Conservation (phyloP, 768 basidiomycete species). For the Rhodotorula paludigena region DNA sequence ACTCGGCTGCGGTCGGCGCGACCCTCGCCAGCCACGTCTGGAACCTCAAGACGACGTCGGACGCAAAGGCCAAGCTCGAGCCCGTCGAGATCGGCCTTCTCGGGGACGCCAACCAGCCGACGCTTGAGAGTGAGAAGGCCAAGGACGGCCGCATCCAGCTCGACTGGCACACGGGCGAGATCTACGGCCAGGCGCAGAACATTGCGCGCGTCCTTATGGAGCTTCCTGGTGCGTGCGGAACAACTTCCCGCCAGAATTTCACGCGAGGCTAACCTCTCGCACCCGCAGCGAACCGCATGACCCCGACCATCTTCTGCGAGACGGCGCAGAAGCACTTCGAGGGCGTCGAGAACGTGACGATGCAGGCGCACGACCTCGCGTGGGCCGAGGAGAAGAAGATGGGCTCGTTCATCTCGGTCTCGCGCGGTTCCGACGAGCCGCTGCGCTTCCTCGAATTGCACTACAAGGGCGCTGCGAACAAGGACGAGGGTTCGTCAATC, state of each 20-base stretch:
- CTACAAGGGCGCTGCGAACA: constrained; percentile 67
- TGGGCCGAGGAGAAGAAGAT: constrained; percentile 83
- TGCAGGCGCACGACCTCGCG: constrained; percentile 67
- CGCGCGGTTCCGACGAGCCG: constrained; percentile 68
- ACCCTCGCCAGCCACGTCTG: constrained; percentile 55
- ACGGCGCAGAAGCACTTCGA: constrained; percentile 64
- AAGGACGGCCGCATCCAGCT: constrained; percentile 49
- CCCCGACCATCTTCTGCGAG: constrained; percentile 72
- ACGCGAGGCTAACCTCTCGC: too few species aligned
- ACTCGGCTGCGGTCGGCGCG: constrained; percentile 63
- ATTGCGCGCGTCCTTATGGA: constrained; percentile 63
- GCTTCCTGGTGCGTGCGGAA: too few species aligned
- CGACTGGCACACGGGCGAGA: constrained; percentile 64
- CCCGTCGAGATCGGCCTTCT: constrained; percentile 60
- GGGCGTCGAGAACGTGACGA: constrained; percentile 62
- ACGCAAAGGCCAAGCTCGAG: constrained; percentile 58
- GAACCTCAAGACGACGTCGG: constrained; percentile 37
- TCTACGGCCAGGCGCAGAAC: constrained; percentile 60
- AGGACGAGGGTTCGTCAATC: constrained; percentile 46
- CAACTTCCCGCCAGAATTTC: too few species aligned
- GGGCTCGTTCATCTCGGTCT: constrained; percentile 84
- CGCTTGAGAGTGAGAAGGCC: constrained; percentile 53
- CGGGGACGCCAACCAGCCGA: constrained; percentile 10
- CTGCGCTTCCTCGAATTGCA: constrained; percentile 82
- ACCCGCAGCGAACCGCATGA: constrained; percentile 54